A percentile compares a stretch with the other conserved stretches of the same genome.
These are phyloP conservation scores for Moelleriella libera DNA, from an alignment of 2,329 filamentous ascomycete genomes.

Conservation along the genomic window DNA sequence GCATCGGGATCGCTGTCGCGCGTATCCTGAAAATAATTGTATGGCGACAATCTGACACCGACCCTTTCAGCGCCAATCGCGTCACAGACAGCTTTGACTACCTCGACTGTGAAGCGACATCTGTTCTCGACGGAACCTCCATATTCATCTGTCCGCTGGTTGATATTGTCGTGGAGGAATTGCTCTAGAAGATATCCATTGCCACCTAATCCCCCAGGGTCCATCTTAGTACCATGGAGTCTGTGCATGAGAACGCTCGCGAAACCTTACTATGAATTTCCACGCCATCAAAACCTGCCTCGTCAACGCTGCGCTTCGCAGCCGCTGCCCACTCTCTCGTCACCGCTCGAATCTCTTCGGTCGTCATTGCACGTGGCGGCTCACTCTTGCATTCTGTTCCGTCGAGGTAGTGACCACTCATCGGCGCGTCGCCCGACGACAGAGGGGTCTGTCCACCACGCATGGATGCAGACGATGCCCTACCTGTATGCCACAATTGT, in stretches of 20 bases:
- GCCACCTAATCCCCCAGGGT: conserved; percentile 16
- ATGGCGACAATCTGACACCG: conserved; percentile 3
- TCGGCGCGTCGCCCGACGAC: neutral
- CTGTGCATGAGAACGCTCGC: neutral
- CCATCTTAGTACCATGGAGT: neutral
- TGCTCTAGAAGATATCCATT: conserved; percentile 50
- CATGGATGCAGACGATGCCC: neutral
- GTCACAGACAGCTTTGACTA: conserved; percentile 22
- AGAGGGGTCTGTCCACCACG: neutral
- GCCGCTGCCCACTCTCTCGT: conserved; percentile 42
- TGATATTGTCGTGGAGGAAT: conserved; percentile 38
- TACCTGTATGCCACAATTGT: neutral
- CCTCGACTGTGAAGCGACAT: conserved; percentile 35
- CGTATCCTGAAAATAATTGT: conserved; percentile 18
- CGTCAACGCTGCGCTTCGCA: conserved; percentile 36
- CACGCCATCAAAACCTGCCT: conserved; percentile 56
- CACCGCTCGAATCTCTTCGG: conserved; percentile 47
- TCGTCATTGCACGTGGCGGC: conserved; percentile 35
- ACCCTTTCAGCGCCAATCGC: conserved; percentile 33
- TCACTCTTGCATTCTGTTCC: neutral
- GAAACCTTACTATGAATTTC: conserved; percentile 30
- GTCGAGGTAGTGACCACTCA: conserved; percentile 5
- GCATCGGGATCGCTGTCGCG: conserved; percentile 15
- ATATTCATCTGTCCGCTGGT: conserved; percentile 35
- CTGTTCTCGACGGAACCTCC: conserved; percentile 39